phyloP scores from a whole-genome alignment of 2,329 filamentous ascomycete genomes.

The Alternaria infectoria region DNA sequence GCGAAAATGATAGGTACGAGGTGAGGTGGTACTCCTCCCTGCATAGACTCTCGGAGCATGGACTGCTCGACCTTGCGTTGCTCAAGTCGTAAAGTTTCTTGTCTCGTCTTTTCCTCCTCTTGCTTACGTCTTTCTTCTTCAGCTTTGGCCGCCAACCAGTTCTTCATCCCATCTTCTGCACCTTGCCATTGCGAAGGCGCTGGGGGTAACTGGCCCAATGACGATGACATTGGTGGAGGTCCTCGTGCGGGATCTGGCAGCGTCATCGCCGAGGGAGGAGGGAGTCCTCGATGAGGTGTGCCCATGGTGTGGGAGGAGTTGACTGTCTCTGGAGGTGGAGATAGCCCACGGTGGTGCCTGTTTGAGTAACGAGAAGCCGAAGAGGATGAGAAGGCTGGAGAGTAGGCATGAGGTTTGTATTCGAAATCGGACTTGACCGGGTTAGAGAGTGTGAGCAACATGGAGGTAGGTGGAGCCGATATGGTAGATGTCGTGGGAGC shows the following conservation, averaged over 20 bases:
- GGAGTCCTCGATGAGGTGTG: slow-evolving; percentile 60
- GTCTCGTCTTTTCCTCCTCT: slow-evolving; percentile 61
- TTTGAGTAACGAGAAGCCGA: slow-evolving; percentile 49
- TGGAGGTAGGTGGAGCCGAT: slow-evolving; percentile 39
- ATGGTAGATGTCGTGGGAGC: slow-evolving; percentile 22
- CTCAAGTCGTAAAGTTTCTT: slow-evolving; percentile 57
- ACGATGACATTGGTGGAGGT: slow-evolving; percentile 42
- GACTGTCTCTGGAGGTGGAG: slow-evolving; percentile 50
- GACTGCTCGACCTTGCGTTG: slow-evolving; percentile 60
- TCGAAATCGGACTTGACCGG: slow-evolving; percentile 56
- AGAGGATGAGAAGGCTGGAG: slow-evolving; percentile 50
- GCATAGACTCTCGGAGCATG: slow-evolving; percentile 60
- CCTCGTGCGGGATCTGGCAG: slow-evolving; percentile 55
- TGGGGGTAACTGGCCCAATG: slow-evolving; percentile 52
- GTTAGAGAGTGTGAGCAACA: slow-evolving; percentile 60
- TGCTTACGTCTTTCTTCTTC: slow-evolving; percentile 62
- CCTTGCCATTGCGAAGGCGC: slow-evolving; percentile 58
- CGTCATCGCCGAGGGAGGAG: slow-evolving; percentile 61
- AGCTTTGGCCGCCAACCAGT: slow-evolving; percentile 58
- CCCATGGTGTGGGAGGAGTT: slow-evolving; percentile 55
- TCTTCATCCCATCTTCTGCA: slow-evolving; percentile 59
- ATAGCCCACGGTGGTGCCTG: slow-evolving; percentile 48
- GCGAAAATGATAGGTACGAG: slow-evolving; percentile 62
- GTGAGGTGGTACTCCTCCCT: slow-evolving; percentile 58
- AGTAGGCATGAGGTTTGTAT: slow-evolving; percentile 58